phyloP scores from a whole-genome alignment of 495 filamentous ascomycete species.

The Amphirosellinia nigrospora region DNA sequence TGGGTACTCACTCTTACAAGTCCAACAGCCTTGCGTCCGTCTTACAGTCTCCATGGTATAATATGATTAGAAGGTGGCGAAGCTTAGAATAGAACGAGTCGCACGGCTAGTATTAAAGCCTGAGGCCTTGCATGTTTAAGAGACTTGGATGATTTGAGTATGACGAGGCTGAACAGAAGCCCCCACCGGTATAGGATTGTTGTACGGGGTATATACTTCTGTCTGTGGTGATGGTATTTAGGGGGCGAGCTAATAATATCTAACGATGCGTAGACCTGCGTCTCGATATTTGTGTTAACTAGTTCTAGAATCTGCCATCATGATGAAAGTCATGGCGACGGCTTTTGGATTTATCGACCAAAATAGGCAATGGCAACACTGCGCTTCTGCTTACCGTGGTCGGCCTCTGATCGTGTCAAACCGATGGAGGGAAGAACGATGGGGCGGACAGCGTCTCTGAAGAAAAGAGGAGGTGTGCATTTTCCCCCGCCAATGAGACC shows the following conservation, averaged over 20 bases:
- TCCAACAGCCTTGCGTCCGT: conserved; percentile 46
- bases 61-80: conserved; percentile 19
- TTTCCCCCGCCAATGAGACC: conserved; percentile 34
- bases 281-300: conserved; percentile 30
- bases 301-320: conserved; percentile 36
- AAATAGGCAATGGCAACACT: conserved; percentile 23
- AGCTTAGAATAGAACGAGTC: conserved; percentile 21
- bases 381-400: conserved; percentile 15
- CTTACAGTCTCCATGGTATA: conserved; percentile 41
- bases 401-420: conserved; percentile 22
- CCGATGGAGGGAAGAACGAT: conserved; percentile 25
- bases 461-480: conserved; percentile 37
- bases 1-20: conserved; percentile 44
- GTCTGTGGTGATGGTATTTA: background rate
- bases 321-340: conserved; percentile 17
- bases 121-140: conserved; percentile 40
- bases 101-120: conserved; percentile 25
- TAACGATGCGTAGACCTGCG: conserved; percentile 24
- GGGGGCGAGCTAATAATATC: conserved; percentile 13
- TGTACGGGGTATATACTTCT: conserved; percentile 27
- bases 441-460: conserved; percentile 21
- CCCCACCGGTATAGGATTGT: conserved; percentile 32
- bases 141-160: conserved; percentile 33
- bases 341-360: conserved; percentile 24
- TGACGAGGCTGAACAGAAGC: conserved; percentile 39